Conservation (phyloP, 129 eudicot genomes). For the Sambucus nigra region DNA sequence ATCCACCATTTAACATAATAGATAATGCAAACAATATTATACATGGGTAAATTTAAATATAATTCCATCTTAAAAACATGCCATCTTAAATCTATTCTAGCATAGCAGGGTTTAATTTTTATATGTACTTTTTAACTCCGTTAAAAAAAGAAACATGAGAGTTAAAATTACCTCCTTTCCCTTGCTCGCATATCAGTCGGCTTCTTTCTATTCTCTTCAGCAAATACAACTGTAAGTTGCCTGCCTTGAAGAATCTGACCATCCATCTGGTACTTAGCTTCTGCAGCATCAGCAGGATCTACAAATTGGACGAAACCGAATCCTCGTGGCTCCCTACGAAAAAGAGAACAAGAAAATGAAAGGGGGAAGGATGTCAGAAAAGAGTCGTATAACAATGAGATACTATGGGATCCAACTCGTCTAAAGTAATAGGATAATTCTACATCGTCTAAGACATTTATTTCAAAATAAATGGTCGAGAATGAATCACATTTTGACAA, state of each 20-base stretch:
- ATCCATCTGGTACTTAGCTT: slow-evolving; percentile 82
- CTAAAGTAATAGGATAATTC: too few species aligned
- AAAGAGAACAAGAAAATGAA: not conserved
- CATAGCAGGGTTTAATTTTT: not conserved
- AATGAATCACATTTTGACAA: too few species aligned
- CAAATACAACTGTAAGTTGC: slow-evolving; percentile 83
- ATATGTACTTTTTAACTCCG: not conserved
- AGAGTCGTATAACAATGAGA: not conserved
- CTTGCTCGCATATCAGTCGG: slow-evolving; percentile 78
- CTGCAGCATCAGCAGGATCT: slow-evolving; percentile 86
- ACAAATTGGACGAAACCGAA: slow-evolving; percentile 89
- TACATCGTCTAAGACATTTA: too few species aligned
- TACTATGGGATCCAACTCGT: too few species aligned
- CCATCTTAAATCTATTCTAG: too few species aligned
- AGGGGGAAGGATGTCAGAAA: not conserved
- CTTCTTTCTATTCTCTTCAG: slow-evolving; percentile 92
- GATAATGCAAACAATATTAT: not conserved
- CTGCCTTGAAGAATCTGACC: slow-evolving; percentile 67
- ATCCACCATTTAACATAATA: not conserved
- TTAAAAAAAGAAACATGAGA: not conserved
- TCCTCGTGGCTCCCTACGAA: slow-evolving; percentile 83
- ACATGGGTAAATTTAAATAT: not conserved
- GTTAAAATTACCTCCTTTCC: slow-evolving; percentile 38
- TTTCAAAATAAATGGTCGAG: too few species aligned
- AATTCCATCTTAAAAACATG: not conserved